Evolutionary conservation across 2,329 filamentous ascomycete genomes (phyloP).

Genomic region (Aspergillus pseudoviridinutans): DNA sequence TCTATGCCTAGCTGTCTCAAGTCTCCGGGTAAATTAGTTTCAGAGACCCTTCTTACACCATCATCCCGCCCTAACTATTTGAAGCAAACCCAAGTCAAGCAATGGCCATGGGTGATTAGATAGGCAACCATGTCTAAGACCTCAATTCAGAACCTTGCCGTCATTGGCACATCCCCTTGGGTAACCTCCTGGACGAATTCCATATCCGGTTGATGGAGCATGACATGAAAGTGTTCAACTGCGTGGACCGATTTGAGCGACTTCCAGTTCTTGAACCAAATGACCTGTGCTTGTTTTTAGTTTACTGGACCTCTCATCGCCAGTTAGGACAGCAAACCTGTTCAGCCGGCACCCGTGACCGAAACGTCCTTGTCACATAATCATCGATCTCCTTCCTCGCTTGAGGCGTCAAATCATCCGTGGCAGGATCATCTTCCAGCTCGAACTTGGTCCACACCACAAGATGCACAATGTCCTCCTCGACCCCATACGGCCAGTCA

Average conservation of each 20-base stretch:
- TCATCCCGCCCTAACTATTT: neutral
- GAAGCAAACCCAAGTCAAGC: neutral
- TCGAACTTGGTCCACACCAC: slow-evolving; percentile 92
- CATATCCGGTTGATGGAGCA: slow-evolving; percentile 74
- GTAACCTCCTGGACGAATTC: slow-evolving; percentile 69
- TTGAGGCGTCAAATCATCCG: slow-evolving; percentile 63
- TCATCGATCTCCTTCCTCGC: slow-evolving; percentile 63
- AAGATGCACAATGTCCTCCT: slow-evolving; percentile 72
- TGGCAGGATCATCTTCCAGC: slow-evolving; percentile 63
- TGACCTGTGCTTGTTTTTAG: slow-evolving; percentile 43
- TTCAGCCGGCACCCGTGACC: slow-evolving; percentile 39
- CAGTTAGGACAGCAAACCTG: slow-evolving; percentile 31
- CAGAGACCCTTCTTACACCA: too few relatives aligned
- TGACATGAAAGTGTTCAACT: slow-evolving; percentile 92
- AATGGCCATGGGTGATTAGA: neutral
- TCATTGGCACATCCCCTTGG: slow-evolving; percentile 66
- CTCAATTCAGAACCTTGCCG: slow-evolving; percentile 38
- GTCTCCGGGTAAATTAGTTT: neutral
- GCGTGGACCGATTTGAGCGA: slow-evolving; percentile 78
- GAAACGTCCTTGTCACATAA: slow-evolving; percentile 68
- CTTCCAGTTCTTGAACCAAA: slow-evolving; percentile 95
- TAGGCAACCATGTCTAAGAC: neutral
- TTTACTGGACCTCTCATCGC: neutral
- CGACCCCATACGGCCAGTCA: slow-evolving; percentile 92
- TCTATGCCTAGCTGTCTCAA: too few relatives aligned